These are phyloP conservation scores for Penicillium sp. DNA, from an alignment of 2,329 filamentous ascomycete species.

Conservation along the genomic window DNA sequence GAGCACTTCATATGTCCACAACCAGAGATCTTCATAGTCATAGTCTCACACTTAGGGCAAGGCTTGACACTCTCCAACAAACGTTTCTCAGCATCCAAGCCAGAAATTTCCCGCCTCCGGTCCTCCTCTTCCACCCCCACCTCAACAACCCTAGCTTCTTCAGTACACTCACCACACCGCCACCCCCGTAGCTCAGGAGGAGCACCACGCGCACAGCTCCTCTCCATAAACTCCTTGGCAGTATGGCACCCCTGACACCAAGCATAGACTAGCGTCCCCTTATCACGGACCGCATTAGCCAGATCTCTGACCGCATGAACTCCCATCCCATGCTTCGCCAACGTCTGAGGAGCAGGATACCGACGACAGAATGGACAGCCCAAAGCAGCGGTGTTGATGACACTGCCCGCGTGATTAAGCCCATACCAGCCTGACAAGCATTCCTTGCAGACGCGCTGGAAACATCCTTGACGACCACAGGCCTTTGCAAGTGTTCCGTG, in stretches of 20 bases:
- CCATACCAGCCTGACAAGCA: slow-evolving; percentile 52
- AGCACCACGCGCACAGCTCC: slow-evolving; percentile 47
- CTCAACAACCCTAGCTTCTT: not conserved
- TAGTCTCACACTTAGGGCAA: slow-evolving; percentile 42
- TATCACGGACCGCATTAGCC: slow-evolving; percentile 41
- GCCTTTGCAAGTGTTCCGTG: slow-evolving; percentile 43
- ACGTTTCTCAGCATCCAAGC: not conserved
- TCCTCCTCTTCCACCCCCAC: not conserved
- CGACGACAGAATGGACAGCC: slow-evolving; percentile 55
- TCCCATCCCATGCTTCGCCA: slow-evolving; percentile 40
- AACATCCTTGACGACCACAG: slow-evolving; percentile 50
- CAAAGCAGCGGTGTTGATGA: slow-evolving; percentile 53
- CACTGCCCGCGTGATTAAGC: slow-evolving; percentile 44
- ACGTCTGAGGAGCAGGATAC: slow-evolving; percentile 39
- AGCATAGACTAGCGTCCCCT: slow-evolving; percentile 50
- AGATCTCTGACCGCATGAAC: slow-evolving; percentile 42
- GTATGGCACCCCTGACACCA: slow-evolving; percentile 50
- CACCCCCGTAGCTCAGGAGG: slow-evolving; percentile 42
- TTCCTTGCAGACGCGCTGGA: slow-evolving; percentile 45
- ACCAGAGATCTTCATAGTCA: slow-evolving; percentile 41
- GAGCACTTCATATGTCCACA: slow-evolving; percentile 46
- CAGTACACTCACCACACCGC: slow-evolving; percentile 45
- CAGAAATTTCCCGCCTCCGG: not conserved
- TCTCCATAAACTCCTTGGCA: slow-evolving; percentile 46
- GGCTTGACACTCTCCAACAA: slow-evolving; percentile 17